Percentiles rank a stretch among this genome's conserved stretches.
phyloP scores from a whole-genome alignment of 2,329 filamentous ascomycete genomes.

The Fusarium dlaminii region DNA sequence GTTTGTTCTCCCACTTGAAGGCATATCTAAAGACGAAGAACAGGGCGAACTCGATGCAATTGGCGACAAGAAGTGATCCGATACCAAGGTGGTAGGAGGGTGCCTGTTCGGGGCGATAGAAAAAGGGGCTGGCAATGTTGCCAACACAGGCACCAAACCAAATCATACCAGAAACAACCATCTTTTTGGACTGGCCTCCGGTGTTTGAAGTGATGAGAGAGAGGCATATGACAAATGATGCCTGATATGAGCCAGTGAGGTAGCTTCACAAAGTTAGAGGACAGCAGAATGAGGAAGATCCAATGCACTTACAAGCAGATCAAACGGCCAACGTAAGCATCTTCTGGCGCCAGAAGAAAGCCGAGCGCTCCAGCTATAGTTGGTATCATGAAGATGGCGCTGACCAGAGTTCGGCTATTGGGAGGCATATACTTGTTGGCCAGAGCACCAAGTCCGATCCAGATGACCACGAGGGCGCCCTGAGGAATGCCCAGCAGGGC shows the following conservation, averaged over 20 bases:
- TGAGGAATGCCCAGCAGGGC: constrained; percentile 52
- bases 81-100: constrained; percentile 54
- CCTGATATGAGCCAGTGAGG: constrained; percentile 51
- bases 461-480: constrained; percentile 49
- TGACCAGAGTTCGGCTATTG: constrained; percentile 62
- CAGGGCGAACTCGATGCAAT: constrained; percentile 51
- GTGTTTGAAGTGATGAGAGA: constrained; percentile 61
- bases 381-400: constrained; percentile 65
- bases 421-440: constrained; percentile 52
- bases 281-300: not conserved
- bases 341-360: constrained; percentile 60
- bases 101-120: constrained; percentile 65
- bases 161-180: constrained; percentile 69
- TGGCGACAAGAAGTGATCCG: constrained; percentile 53
- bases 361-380: constrained; percentile 68
- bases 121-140: constrained; percentile 71
- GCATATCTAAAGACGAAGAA: constrained; percentile 52
- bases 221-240: constrained; percentile 53
- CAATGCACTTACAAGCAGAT: constrained; percentile 58
- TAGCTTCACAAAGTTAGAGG: constrained; percentile 34
- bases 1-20: constrained; percentile 53
- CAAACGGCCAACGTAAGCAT: constrained; percentile 62
- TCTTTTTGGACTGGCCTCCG: constrained; percentile 69
- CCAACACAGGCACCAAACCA: constrained; percentile 69
- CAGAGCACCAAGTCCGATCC: constrained; percentile 54